A percentile compares a stretch with the other conserved stretches of the same genome.
phyloP scores from a whole-genome alignment of 225 moss, liverwort and hornwort genomes.

The Asterella californica region DNA sequence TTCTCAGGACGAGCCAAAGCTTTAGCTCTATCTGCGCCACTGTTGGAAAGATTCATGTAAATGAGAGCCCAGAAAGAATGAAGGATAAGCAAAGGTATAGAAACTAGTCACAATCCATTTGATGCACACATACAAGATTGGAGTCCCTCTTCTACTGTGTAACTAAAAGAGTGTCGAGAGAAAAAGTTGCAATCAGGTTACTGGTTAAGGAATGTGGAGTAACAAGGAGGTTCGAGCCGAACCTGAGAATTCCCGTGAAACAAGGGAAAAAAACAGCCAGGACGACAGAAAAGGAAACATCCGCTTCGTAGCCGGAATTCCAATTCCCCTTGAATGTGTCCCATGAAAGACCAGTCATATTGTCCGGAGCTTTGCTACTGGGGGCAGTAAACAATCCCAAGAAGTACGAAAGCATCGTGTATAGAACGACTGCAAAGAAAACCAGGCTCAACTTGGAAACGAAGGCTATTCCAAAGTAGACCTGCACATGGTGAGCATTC shows the following conservation, averaged over 20 bases:
- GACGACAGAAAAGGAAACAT: conserved; percentile 74
- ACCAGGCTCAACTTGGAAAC: conserved; percentile 80
- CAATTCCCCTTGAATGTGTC: conserved; percentile 87
- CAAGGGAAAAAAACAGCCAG: conserved; percentile 96
- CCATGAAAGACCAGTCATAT: conserved; percentile 90
- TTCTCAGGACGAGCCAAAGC: conserved; percentile 74
- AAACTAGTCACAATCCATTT: neutral
- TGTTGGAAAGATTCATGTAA: conserved; percentile 25
- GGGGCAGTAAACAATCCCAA: conserved; percentile 79
- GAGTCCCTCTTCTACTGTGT: neutral
- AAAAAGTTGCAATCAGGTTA: neutral
- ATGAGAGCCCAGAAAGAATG: neutral
- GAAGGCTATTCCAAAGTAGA: conserved; percentile 85
- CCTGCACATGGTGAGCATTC: conserved; percentile 40
- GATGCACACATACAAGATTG: neutral
- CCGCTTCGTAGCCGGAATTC: conserved; percentile 69
- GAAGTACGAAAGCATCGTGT: conserved; percentile 89
- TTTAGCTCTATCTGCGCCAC: conserved; percentile 93
- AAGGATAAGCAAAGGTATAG: neutral
- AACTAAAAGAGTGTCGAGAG: neutral
- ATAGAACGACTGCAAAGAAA: conserved; percentile 77
- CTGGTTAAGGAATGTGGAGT: too few relatives aligned
- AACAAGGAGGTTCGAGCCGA: neutral
- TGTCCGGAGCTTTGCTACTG: conserved; percentile 44
- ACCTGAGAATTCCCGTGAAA: conserved; percentile 97